Conservation (phyloP, 2,329 filamentous ascomycete species). For the Penicillium sp. region DNA sequence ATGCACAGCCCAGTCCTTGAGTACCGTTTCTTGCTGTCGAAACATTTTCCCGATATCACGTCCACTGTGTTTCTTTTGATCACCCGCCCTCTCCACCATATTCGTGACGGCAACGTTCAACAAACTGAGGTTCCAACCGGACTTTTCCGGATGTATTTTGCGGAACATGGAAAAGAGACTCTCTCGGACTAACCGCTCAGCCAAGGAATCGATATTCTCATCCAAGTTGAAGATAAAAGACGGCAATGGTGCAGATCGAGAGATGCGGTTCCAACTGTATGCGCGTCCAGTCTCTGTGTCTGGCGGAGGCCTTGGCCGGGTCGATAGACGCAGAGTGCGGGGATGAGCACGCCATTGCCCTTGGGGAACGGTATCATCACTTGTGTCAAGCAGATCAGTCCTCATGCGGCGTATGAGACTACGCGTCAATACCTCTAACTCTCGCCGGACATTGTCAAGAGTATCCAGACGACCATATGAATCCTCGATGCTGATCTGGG, state of each 20-base stretch:
- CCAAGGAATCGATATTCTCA: conserved; percentile 57
- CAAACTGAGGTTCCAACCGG: conserved; percentile 74
- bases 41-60: conserved; percentile 84
- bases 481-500: conserved; percentile 92
- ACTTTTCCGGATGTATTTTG: conserved; percentile 64
- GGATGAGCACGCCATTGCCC: conserved; percentile 74
- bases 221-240: conserved; percentile 66
- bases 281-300: conserved; percentile 53
- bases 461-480: conserved; percentile 72
- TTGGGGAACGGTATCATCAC: conserved; percentile 34
- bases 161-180: conserved; percentile 68
- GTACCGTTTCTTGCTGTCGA: conserved; percentile 63
- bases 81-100: conserved; percentile 61
- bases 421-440: conserved; percentile 64
- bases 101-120: conserved; percentile 86
- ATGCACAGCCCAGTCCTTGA: conserved; percentile 63
- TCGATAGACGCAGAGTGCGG: conserved; percentile 74
- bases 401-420: conserved; percentile 77
- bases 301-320: conserved; percentile 58
- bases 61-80: conserved; percentile 55
- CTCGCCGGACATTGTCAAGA: conserved; percentile 59
- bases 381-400: conserved; percentile 63
- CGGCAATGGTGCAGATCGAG: conserved; percentile 70
- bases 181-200: conserved; percentile 66
- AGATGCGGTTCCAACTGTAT: conserved; percentile 65